Percentiles rank a stretch among this genome's conserved stretches.
Evolutionary conservation across 1,139 yeast genomes (phyloP).

Genomic region (Magnusiomyces paraingens): DNA sequence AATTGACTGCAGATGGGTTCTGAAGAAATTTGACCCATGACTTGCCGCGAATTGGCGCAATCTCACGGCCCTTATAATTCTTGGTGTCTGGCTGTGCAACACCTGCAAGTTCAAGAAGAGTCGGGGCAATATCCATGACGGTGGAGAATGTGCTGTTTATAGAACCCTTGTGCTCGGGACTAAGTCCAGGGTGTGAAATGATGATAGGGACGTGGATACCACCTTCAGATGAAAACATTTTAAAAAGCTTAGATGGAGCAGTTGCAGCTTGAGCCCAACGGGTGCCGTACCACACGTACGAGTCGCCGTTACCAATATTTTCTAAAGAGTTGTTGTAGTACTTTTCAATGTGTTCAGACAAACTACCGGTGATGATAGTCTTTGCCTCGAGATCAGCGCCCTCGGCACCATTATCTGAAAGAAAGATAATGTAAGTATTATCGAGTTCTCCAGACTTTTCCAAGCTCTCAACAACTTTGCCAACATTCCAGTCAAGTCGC

Average conservation of each 20-base stretch:
- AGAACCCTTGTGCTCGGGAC: slow-evolving; percentile 19
- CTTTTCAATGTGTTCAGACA: slow-evolving; percentile 30
- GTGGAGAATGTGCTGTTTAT: slow-evolving; percentile 42
- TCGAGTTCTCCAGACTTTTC: slow-evolving; percentile 41
- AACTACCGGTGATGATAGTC: slow-evolving; percentile 36
- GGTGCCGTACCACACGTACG: slow-evolving; percentile 49
- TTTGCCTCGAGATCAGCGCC: slow-evolving; percentile 52
- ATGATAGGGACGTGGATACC: slow-evolving; percentile 52
- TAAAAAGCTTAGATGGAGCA: slow-evolving; percentile 48
- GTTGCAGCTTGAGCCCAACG: slow-evolving; percentile 65
- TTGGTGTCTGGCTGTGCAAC: slow-evolving; percentile 27
- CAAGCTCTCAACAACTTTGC: slow-evolving; percentile 40
- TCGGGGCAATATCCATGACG: slow-evolving; percentile 54
- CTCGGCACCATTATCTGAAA: slow-evolving; percentile 59
- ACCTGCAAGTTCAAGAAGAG: slow-evolving; percentile 44
- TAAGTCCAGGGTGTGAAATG: slow-evolving; percentile 16
- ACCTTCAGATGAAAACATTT: slow-evolving; percentile 49
- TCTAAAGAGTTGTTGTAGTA: slow-evolving; percentile 42
- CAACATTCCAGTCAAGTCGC: slow-evolving; percentile 43
- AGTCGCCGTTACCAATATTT: slow-evolving; percentile 44
- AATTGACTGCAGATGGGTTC: slow-evolving; percentile 7
- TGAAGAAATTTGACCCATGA: slow-evolving; percentile 34
- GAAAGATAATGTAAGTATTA: slow-evolving; percentile 48
- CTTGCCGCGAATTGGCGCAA: slow-evolving; percentile 39
- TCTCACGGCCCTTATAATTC: slow-evolving; percentile 37